Percentiles rank a stretch among this genome's conserved stretches.
Conservation (phyloP, 192 early-diverging fungal species). For the Coemansia sp. region DNA sequence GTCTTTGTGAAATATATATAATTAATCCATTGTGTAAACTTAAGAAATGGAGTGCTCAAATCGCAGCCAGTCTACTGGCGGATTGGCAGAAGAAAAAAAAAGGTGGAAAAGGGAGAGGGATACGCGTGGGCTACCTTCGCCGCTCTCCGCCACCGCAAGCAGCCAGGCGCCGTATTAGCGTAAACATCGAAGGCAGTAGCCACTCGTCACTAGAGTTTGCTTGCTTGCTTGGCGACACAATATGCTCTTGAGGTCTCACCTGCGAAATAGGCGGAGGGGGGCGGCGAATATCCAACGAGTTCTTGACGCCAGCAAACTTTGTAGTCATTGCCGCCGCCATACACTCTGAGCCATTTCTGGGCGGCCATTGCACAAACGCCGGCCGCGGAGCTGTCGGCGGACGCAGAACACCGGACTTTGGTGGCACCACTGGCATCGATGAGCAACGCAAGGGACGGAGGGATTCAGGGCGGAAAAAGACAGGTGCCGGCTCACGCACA, state of each 20-base stretch:
- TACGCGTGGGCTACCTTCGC: neutral
- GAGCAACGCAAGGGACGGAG: constrained; percentile 33
- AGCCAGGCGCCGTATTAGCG: constrained; percentile 31
- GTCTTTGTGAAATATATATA: neutral
- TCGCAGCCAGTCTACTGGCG: constrained; percentile 11
- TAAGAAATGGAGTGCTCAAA: constrained; percentile 6
- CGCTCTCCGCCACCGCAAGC: constrained; percentile 24
- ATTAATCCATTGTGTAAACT: neutral
- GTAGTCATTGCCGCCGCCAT: constrained; percentile 4
- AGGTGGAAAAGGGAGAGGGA: constrained; percentile 3
- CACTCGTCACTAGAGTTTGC: constrained; percentile 6
- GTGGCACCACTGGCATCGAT: constrained; percentile 24
- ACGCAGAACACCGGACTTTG: neutral
- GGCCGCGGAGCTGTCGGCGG: neutral
- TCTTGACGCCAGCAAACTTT: constrained; percentile 38
- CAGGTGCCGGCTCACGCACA: constrained; percentile 20
- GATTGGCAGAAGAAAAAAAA: constrained; percentile 1
- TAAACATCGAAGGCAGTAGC: constrained; percentile 25
- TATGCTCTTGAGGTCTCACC: neutral
- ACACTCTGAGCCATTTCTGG: neutral
- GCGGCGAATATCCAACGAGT: constrained; percentile 45
- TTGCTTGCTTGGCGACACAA: constrained; percentile 13
- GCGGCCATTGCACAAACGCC: constrained; percentile 5
- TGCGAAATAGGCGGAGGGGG: constrained; percentile 16
- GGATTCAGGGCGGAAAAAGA: constrained; percentile 16